Evolutionary conservation across 805 yeast species (phyloP).

Genomic region (Cyberlindnera samutprakarnensis): DNA sequence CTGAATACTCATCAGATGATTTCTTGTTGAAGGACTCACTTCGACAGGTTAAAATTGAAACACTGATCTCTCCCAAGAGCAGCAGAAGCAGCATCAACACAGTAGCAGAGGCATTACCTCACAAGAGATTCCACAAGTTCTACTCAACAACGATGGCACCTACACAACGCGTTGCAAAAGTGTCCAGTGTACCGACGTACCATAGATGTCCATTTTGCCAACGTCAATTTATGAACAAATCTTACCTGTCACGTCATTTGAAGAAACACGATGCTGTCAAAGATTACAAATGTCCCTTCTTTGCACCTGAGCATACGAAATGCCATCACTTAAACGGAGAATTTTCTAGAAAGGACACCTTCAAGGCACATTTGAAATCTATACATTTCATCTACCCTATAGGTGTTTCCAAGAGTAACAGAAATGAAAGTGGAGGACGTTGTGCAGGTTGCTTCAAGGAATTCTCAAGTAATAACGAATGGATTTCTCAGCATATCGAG

Average conservation of each 20-base stretch:
- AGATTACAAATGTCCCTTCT: slow-evolving; percentile 78
- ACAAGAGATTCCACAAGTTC: slow-evolving; percentile 3
- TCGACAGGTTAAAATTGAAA: background rate
- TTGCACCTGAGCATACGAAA: slow-evolving; percentile 26
- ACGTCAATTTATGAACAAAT: slow-evolving; percentile 66
- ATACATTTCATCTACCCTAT: slow-evolving; percentile 71
- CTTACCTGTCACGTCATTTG: slow-evolving; percentile 75
- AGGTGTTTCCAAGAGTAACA: slow-evolving; percentile 60
- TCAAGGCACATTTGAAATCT: slow-evolving; percentile 70
- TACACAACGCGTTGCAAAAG: background rate
- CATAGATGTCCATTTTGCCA: slow-evolving; percentile 57
- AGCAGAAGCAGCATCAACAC: background rate
- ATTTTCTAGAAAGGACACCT: slow-evolving; percentile 73
- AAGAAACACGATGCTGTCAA: slow-evolving; percentile 72
- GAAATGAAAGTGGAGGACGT: slow-evolving; percentile 50
- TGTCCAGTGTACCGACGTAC: slow-evolving; percentile 1
- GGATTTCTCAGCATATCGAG: slow-evolving; percentile 63
- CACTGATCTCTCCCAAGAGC: too few species aligned
- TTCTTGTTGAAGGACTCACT: slow-evolving; percentile 1
- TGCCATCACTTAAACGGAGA: slow-evolving; percentile 66
- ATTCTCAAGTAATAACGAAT: slow-evolving; percentile 54
- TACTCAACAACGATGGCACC: slow-evolving; percentile 1
- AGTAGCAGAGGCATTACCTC: background rate
- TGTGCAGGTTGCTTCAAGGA: slow-evolving; percentile 61
- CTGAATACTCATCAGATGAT: too few species aligned